Conservation (phyloP, 345 rosid genomes). For the sweet orange (Citrus sinensis) region DVS_A1.0 CM039163.1:7010501-7011000, state of each 20-base stretch:
- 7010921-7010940: slow-evolving; percentile 93
- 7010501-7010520: not conserved
- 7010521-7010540: not conserved
- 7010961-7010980: slow-evolving; percentile 83
- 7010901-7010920: slow-evolving; percentile 81
- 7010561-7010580: not conserved
- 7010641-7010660: not conserved
- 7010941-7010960: slow-evolving; percentile 82
- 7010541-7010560: not conserved
- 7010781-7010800: not conserved
- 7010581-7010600: not conserved
- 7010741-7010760: not conserved
- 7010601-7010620: not conserved
- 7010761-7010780: not conserved
- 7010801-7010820: not conserved
- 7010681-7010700: not conserved
- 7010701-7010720: not conserved
- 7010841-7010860: not conserved
- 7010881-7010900: not conserved
- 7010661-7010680: not conserved
- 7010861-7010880: not conserved
- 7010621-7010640: too few relatives aligned
- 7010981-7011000: slow-evolving; percentile 96
- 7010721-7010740: not conserved
- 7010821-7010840: not conserved